A percentile compares a stretch with the other conserved stretches of the same genome.
These are phyloP conservation scores for Chlamydomonas asymmetrica DNA, from an alignment of 139 green algal genomes.

Conservation along the genomic window DNA sequence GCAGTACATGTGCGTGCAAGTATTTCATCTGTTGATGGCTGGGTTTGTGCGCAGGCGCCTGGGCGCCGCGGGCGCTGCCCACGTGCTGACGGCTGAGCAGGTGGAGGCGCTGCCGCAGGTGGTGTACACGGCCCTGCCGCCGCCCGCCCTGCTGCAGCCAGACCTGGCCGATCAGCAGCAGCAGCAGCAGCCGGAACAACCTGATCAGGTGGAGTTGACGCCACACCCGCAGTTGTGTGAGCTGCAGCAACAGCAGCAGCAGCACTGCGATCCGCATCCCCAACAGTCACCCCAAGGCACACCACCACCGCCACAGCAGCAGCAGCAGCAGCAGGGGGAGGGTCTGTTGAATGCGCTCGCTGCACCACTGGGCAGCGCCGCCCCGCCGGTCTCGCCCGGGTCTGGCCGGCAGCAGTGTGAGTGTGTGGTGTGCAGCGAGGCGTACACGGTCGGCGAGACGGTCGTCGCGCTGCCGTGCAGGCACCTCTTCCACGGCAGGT, in stretches of 20 bases:
- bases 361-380: neutral
- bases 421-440: constrained; percentile 28
- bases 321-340: neutral
- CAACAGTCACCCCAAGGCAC: no score
- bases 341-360: neutral
- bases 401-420: constrained; percentile 3
- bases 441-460: constrained; percentile 2
- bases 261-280: neutral
- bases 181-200: neutral
- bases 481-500: constrained; percentile 19
- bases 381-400: neutral
- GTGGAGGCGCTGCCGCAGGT: constrained; percentile 10
- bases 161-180: neutral
- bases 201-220: neutral
- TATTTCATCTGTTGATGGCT: no score
- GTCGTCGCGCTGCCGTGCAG: constrained; percentile 17
- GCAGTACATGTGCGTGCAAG: no score
- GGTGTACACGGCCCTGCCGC: neutral
- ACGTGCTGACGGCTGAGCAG: neutral
- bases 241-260: neutral
- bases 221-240: neutral
- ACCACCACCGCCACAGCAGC: no score
- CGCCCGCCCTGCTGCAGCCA: neutral
- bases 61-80: neutral
- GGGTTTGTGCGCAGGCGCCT: no score